Evolutionary conservation across 768 basidiomycete genomes (phyloP).

Genomic region (Pholiota conissans): DNA sequence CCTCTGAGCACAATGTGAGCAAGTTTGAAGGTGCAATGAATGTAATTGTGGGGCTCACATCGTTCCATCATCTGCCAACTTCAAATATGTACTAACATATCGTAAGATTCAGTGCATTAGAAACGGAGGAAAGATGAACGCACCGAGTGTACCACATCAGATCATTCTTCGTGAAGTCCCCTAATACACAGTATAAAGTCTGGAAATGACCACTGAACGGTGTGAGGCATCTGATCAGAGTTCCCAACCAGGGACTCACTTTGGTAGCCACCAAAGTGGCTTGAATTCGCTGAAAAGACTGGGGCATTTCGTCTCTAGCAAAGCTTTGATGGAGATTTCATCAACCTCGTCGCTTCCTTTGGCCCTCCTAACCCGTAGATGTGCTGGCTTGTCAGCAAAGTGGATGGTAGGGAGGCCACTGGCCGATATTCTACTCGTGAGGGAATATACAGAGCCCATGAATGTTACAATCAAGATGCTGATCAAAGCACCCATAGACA

Average conservation of each 20-base stretch:
- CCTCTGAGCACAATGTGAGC: slow-evolving; percentile 42
- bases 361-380: slow-evolving; percentile 32
- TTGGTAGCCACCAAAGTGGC: slow-evolving; percentile 51
- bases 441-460: slow-evolving; percentile 37
- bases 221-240: neutral
- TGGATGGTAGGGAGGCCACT: slow-evolving; percentile 31
- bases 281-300: slow-evolving; percentile 42
- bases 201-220: slow-evolving; percentile 58
- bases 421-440: slow-evolving; percentile 21
- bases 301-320: slow-evolving; percentile 42
- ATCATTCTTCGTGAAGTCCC: slow-evolving; percentile 60
- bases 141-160: slow-evolving; percentile 57
- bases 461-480: slow-evolving; percentile 29
- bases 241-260: slow-evolving; percentile 29
- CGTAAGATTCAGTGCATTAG: neutral
- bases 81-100: slow-evolving; percentile 42
- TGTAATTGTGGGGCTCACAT: slow-evolving; percentile 39
- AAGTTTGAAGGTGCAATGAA: neutral
- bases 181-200: slow-evolving; percentile 58
- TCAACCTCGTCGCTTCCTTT: slow-evolving; percentile 32
- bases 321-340: slow-evolving; percentile 34
- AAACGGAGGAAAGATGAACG: slow-evolving; percentile 8
- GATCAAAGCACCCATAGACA: slow-evolving; percentile 23
- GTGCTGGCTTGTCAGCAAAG: slow-evolving; percentile 39
- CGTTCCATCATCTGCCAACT: slow-evolving; percentile 62